Evolutionary conservation across 805 yeast genomes (phyloP), one percentile per base, ranked within the genome.

Genomic region (Metschnikowia cerradonensis): DNA sequence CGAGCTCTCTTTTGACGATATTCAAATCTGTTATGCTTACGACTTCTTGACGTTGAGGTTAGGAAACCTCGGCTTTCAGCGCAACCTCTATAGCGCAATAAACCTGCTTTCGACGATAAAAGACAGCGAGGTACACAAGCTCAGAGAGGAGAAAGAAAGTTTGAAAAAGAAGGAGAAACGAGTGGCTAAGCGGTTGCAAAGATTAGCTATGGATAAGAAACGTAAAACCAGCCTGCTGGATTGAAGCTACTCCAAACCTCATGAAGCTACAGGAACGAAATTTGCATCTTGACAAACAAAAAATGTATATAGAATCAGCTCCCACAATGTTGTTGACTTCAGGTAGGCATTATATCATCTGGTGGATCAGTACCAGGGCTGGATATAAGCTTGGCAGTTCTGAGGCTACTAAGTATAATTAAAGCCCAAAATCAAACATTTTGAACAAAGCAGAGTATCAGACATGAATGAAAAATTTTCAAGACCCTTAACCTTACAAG

Each of bases 11-110:
- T 69, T 64, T 43, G 64, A 63, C 20, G 70, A 72, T n/a, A 46
- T 72, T 49, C 66, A 70, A 17, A 63, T 72, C 13, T 65, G 75
- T 42, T 73, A 66, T 57, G 77, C 76, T 1, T 71, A 66, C 52
- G 78, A 74, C 57, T 57, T 65, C 52, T 70, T 73, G 71, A 66
- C 61, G 33, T 57, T 72, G 5, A 56, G 68, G 26, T 62, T 63
- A 52, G 60, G 60, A 13, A 56, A 63, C 32, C 48, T 72, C 15
- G 61, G 54, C n/a, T 56, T 60, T 39, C 75, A 69, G 50, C 65
- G 59, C 51, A 46, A 50, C 10, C 52, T 57, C n/a, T 60, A 60
- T 32, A 62, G 59, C 7, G 54, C 63, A 1, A 61, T 73, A 45
- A 61, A 62, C 22, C 57, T 60, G 22, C 55, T 70, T 4, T 64